These are phyloP conservation scores for Xylariaceae sp. DNA, from an alignment of 2,329 filamentous ascomycete species.

Conservation along the genomic window DNA sequence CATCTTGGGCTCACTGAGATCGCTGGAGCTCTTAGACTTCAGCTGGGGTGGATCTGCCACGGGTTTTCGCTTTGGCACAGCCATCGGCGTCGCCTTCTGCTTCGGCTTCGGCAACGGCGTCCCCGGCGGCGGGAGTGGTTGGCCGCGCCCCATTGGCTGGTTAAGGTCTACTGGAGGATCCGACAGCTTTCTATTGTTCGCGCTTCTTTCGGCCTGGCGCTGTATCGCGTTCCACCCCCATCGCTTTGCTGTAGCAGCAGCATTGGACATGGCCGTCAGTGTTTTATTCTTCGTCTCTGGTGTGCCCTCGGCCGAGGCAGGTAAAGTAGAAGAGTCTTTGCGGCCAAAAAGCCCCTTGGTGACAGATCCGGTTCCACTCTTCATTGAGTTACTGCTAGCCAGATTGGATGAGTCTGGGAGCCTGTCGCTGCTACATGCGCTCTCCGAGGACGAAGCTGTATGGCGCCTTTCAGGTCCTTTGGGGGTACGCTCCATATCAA, in stretches of 20 bases:
- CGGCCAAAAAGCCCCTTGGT: conserved; percentile 25
- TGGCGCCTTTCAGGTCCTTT: conserved; percentile 23
- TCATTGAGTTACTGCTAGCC: conserved; percentile 25
- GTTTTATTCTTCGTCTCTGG: conserved; percentile 27
- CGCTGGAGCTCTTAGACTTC: conserved; percentile 19
- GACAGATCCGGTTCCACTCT: conserved; percentile 26
- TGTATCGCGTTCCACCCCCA: conserved; percentile 32
- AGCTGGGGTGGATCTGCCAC: conserved; percentile 22
- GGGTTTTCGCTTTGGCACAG: conserved; percentile 26
- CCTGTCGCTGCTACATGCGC: conserved; percentile 17
- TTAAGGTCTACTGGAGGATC: conserved; percentile 30
- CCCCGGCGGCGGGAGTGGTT: conserved; percentile 30
- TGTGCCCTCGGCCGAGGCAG: conserved; percentile 18
- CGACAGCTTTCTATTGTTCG: conserved; percentile 27
- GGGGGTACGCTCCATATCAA: conserved; percentile 19
- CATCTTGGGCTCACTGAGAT: conserved; percentile 18
- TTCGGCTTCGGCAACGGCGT: conserved; percentile 30
- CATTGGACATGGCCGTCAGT: conserved; percentile 29
- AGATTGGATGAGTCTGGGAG: conserved; percentile 19
- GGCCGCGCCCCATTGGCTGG: conserved; percentile 32
- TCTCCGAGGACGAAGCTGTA: conserved; percentile 28
- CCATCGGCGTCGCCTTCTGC: conserved; percentile 24
- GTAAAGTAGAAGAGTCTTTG: conserved; percentile 23
- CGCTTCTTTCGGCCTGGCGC: conserved; percentile 25
- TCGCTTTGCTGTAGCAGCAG: conserved; percentile 30